Evolutionary conservation across 768 basidiomycete genomes (phyloP), one percentile per base, ranked within the genome.

Genomic region (Amanita inopinata): DNA sequence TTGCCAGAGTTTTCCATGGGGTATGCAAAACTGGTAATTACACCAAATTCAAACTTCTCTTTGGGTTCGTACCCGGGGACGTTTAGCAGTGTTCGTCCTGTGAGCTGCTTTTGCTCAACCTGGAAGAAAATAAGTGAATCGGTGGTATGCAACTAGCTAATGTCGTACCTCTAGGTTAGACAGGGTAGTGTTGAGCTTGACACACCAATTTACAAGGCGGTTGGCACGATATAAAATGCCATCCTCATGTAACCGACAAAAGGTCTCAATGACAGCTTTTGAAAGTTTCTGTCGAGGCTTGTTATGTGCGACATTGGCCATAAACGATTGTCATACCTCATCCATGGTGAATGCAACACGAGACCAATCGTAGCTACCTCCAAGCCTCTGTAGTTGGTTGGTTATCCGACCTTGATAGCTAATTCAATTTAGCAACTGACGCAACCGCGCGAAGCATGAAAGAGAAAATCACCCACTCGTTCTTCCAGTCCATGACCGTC

Each of bases 181-280:
- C 2, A 99, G 68, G 0, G 94, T 94, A 1, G 96, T 99, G 59
- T 97, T 96, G 46, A 99, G 67, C 58, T 79, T 75, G 35, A 91
- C 87, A 66, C 96, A 99, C 94, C 96, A 98, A 56, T 98, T 96
- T 46, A 98, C 94, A 33, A 99, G 74, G 17, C 94, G 81, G 55
- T 97, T 98, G 2, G 92, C 93, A 19, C 96, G 86, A 62, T 97
- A 98, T 34, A 99, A 58, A 50, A 88, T 75, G 1, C 93, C 92
- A 24, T 89, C 86, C 58, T 98, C 93, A 52, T 92, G 84, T 23
- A 99, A 64, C 24, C 73, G 71, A 60, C 89, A 93, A 63, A 99
- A 99, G 3, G 78, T 87, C 60, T 97, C 92, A 19, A 80, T 70
- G 25, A 98, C 94, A 24, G 91, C 93, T 64, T 76, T 84, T 34